Conservation (phyloP, 306 rosid species). For the Gynostemma pentaphyllum region DNA sequence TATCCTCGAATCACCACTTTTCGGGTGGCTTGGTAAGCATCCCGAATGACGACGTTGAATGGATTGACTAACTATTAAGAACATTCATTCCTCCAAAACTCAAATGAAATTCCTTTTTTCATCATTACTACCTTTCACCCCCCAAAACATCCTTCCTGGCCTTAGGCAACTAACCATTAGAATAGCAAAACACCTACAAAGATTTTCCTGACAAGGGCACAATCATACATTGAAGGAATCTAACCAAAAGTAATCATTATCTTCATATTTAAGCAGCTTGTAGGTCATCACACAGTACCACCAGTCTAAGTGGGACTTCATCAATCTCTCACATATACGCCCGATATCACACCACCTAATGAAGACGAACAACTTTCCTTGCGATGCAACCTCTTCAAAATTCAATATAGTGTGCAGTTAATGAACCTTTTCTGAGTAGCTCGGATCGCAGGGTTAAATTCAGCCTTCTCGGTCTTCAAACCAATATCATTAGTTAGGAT, state of each 20-base stretch:
- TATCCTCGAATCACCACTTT: too few relatives aligned
- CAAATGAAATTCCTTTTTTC: not conserved
- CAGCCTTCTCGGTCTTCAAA: not conserved
- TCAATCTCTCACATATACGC: not conserved
- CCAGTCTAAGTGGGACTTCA: not conserved
- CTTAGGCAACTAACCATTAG: not conserved
- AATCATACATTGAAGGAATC: not conserved
- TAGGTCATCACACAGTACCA: not conserved
- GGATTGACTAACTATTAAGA: not conserved
- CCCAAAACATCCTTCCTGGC: not conserved
- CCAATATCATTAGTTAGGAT: not conserved
- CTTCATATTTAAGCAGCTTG: conserved; percentile 1
- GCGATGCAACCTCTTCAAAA: not conserved
- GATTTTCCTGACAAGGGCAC: conserved; percentile 4
- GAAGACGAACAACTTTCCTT: not conserved
- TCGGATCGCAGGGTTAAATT: not conserved
- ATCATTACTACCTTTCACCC: not conserved
- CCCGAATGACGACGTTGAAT: not conserved
- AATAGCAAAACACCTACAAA: not conserved
- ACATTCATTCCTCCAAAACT: not conserved
- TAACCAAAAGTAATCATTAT: not conserved
- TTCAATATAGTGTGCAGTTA: not conserved
- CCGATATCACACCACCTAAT: not conserved
- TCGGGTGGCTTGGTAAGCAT: not conserved
- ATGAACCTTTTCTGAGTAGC: not conserved